Conservation (phyloP, 352 stramenopile species). For the Phytophthora citricola region DNA sequence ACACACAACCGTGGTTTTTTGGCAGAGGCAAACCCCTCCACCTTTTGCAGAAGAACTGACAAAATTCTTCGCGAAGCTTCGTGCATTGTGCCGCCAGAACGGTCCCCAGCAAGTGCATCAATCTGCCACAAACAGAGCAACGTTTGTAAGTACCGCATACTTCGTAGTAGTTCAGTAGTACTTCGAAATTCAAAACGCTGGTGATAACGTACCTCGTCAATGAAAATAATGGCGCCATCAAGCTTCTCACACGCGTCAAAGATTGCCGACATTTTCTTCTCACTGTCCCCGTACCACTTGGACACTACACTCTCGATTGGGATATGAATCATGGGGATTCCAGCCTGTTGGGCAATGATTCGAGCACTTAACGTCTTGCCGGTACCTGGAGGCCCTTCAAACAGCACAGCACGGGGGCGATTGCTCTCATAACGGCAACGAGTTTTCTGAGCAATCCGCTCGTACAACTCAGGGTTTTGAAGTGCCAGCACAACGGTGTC, state of each 20-base stretch:
- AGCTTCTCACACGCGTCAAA: constrained; percentile 95
- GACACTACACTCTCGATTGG: constrained; percentile 94
- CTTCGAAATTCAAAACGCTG: neutral
- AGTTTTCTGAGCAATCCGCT: constrained; percentile 91
- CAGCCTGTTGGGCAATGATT: constrained; percentile 94
- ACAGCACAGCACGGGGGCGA: constrained; percentile 89
- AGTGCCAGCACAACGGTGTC: constrained; percentile 93
- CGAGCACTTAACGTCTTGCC: constrained; percentile 94
- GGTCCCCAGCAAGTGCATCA: constrained; percentile 90
- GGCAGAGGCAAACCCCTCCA: constrained; percentile 93
- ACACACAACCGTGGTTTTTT: constrained; percentile 93
- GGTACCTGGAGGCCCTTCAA: constrained; percentile 94
- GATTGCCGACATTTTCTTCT: constrained; percentile 95
- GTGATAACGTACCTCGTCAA: constrained; percentile 83
- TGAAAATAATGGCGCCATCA: constrained; percentile 94
- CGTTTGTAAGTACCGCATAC: neutral
- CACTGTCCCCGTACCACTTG: constrained; percentile 96
- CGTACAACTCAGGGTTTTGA: constrained; percentile 92
- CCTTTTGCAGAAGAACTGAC: constrained; percentile 92
- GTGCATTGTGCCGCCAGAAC: constrained; percentile 90
- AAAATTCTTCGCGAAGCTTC: constrained; percentile 93
- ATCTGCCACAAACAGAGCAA: constrained; percentile 54
- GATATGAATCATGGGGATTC: constrained; percentile 94
- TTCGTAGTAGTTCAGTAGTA: neutral
- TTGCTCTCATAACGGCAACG: constrained; percentile 91